These are phyloP conservation scores for Sarcomyxa edulis DNA, from an alignment of 768 basidiomycete genomes.

Conservation along the genomic window DNA sequence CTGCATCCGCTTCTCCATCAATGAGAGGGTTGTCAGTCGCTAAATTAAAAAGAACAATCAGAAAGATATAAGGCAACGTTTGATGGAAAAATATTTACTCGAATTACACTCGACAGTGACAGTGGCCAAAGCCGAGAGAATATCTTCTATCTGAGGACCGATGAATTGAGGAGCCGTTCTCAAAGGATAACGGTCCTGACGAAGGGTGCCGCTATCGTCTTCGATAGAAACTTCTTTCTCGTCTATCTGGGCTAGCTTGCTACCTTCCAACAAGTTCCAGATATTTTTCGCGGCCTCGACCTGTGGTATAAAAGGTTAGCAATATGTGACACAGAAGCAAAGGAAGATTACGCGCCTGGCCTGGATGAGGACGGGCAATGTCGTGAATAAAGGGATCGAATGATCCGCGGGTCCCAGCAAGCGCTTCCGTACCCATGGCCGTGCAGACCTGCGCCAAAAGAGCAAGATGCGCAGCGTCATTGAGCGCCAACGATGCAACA, in stretches of 20 bases:
- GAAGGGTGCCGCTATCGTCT: conserved; percentile 61
- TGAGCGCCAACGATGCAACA: conserved; percentile 64
- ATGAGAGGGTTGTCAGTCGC: conserved; percentile 83
- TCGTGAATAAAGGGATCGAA: conserved; percentile 72
- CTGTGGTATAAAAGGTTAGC: conserved; percentile 16
- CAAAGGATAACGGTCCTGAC: conserved; percentile 71
- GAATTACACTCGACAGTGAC: conserved; percentile 75
- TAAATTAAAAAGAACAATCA: conserved; percentile 21
- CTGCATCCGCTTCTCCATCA: conserved; percentile 56
- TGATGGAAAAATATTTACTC: conserved; percentile 38
- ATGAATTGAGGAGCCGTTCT: conserved; percentile 73
- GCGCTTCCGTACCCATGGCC: conserved; percentile 76
- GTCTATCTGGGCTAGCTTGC: conserved; percentile 50
- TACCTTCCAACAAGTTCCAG: conserved; percentile 54
- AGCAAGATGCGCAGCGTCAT: conserved; percentile 61
- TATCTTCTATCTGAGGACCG: conserved; percentile 75
- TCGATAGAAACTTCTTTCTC: conserved; percentile 63
- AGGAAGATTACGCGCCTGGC: conserved; percentile 42
- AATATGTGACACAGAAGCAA: background rate
- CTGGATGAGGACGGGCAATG: conserved; percentile 70
- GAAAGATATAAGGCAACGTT: background rate
- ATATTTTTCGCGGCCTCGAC: conserved; percentile 66
- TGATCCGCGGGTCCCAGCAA: conserved; percentile 59
- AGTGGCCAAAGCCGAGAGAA: conserved; percentile 52
- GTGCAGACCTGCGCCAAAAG: conserved; percentile 68